Conservation (phyloP, 1,284 basidiomycete species). For the Papiliotrema terrestris region DNA sequence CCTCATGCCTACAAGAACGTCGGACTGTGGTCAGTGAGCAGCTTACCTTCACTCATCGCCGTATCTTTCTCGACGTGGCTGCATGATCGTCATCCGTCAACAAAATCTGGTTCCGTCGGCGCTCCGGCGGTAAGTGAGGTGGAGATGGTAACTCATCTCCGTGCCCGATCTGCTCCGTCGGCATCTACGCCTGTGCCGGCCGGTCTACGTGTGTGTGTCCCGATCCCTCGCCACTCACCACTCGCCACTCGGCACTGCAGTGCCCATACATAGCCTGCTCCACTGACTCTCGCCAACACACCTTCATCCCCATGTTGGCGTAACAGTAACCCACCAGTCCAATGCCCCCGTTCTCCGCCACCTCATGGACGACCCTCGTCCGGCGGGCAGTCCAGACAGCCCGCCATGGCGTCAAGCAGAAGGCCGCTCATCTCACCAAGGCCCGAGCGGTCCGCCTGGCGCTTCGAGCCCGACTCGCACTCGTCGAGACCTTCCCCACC, state of each 20-base stretch:
- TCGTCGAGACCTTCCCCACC: slow-evolving; percentile 25
- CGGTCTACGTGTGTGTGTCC: neutral
- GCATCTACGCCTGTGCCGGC: neutral
- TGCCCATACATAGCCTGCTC: neutral
- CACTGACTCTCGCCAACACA: neutral
- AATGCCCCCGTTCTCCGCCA: slow-evolving; percentile 31
- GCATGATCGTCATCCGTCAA: neutral
- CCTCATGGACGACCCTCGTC: slow-evolving; percentile 19
- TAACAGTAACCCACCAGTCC: neutral
- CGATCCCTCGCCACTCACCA: too few species aligned
- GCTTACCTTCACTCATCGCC: too few species aligned
- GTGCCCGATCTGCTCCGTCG: neutral
- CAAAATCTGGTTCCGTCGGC: too few species aligned
- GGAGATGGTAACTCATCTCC: too few species aligned
- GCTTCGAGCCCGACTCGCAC: slow-evolving; percentile 7
- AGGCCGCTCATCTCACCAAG: neutral
- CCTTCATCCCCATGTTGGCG: neutral
- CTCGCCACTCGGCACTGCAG: neutral
- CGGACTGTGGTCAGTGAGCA: too few species aligned
- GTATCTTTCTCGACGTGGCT: too few species aligned
- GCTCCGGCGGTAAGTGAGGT: too few species aligned
- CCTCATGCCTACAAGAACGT: too few species aligned
- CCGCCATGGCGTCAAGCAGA: slow-evolving; percentile 12
- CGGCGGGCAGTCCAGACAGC: slow-evolving; percentile 15
- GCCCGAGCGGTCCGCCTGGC: slow-evolving; percentile 5